These are phyloP conservation scores for Beauveria brongniartii DNA, from an alignment of 2,329 filamentous ascomycete genomes.

Conservation along the genomic window DNA sequence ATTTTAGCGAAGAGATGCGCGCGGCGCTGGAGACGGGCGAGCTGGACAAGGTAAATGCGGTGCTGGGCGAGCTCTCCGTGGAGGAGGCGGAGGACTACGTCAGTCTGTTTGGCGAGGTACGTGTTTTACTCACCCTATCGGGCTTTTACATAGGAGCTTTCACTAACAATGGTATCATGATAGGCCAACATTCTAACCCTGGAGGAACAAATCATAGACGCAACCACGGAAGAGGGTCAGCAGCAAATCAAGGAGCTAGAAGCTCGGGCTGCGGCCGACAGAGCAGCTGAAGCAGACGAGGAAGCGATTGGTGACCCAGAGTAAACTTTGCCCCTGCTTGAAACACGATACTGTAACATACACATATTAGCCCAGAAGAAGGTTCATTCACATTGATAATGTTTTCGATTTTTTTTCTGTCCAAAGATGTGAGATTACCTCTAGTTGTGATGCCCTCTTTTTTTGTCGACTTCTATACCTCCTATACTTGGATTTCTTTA, in stretches of 20 bases:
- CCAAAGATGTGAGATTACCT: not conserved
- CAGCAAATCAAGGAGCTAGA: constrained; percentile 70
- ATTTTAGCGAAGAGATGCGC: constrained; percentile 73
- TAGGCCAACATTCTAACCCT: constrained; percentile 80
- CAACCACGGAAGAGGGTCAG: constrained; percentile 80
- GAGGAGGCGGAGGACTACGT: constrained; percentile 82
- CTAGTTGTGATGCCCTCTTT: not conserved
- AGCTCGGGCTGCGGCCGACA: constrained; percentile 30
- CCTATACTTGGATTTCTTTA: not conserved
- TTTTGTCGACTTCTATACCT: not conserved
- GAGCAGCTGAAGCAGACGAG: constrained; percentile 15
- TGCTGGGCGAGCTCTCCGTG: constrained; percentile 80
- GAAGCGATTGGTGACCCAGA: constrained; percentile 28
- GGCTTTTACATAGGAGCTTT: not conserved
- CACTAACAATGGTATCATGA: constrained; percentile 1
- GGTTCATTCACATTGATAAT: not conserved
- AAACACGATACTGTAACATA: constrained; percentile 1
- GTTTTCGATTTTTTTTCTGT: not conserved
- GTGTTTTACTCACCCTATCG: not conserved
- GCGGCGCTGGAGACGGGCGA: constrained; percentile 81
- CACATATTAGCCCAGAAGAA: not conserved
- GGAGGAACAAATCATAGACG: constrained; percentile 90
- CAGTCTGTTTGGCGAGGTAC: constrained; percentile 63
- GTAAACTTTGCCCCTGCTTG: constrained; percentile 18
- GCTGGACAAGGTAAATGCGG: constrained; percentile 51